A percentile compares a stretch with the other conserved stretches of the same genome.
Evolutionary conservation across 305 asterid genomes (phyloP).

Genomic region (Rubia peregrina): DNA sequence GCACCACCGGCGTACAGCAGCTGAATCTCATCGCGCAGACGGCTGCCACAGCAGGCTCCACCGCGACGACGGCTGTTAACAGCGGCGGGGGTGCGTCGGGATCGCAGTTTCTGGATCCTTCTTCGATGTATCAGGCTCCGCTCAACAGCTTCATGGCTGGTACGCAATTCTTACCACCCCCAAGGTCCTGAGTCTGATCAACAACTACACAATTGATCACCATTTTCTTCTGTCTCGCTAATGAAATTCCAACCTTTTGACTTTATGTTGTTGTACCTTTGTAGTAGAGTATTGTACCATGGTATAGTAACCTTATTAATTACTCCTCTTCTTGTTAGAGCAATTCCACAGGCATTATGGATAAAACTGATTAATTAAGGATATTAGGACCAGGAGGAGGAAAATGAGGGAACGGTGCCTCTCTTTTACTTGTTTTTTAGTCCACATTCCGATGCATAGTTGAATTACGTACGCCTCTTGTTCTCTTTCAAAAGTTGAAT

Average conservation of each 20-base stretch:
- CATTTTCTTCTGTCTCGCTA: neutral
- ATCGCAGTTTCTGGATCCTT: constrained; percentile 37
- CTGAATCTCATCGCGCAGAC: constrained; percentile 44
- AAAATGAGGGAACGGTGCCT: constrained; percentile 39
- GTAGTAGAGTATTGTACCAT: neutral
- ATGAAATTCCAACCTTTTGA: constrained; percentile 13
- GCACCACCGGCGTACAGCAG: constrained; percentile 45
- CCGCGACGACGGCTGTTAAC: constrained; percentile 26
- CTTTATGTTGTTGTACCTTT: constrained; percentile 5
- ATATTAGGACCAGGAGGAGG: constrained; percentile 19
- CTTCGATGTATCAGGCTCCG: constrained; percentile 45
- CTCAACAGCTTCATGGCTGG: constrained; percentile 50
- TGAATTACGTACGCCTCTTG: constrained; percentile 15
- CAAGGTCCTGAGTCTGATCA: constrained; percentile 35
- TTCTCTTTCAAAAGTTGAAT: constrained; percentile 18
- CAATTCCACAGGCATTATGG: constrained; percentile 29
- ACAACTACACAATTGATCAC: neutral
- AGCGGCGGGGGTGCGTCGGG: constrained; percentile 26
- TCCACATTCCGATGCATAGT: constrained; percentile 30
- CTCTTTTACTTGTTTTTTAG: constrained; percentile 31
- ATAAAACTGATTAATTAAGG: constrained; percentile 9
- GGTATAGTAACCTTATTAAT: constrained; percentile 3
- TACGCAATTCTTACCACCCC: constrained; percentile 69
- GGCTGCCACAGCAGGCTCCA: constrained; percentile 30
- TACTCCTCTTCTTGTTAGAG: constrained; percentile 11